Evolutionary conservation across 2,329 filamentous ascomycete genomes (phyloP), one percentile per base, ranked within the genome.

Genomic region (Falciphora oryzae): DNA sequence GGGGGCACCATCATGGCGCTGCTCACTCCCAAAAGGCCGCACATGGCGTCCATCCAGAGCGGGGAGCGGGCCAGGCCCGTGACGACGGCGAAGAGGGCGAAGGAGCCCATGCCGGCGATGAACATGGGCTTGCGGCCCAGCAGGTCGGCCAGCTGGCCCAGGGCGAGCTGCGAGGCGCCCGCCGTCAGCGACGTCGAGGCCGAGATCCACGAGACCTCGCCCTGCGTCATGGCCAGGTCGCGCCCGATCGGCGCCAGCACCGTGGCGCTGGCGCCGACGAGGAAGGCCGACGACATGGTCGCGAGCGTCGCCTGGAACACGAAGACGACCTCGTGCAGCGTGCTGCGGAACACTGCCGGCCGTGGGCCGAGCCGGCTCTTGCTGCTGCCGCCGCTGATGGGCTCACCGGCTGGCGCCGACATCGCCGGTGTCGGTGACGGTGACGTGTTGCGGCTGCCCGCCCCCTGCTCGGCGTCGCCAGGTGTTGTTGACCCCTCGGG

Each of bases 181-280:
- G 84, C 84, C 1, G 83, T 84, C 22, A 91, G 78, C n/a, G 84
- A 83, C 56, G 83, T 80, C n/a, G 86, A 81, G 10, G 86, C 86
- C 60, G 80, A 81, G 66, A 90, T 86, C 87, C 88, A 90, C 0
- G 87, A 88, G 29, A 90, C 83, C 70, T 91, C 81, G 1, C 86
- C 84, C 60, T 83, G 85, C 3, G 81, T 84, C 87, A 90, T 90
- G 59, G 78, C 71, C 64, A 90, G 73, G 66, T 88, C 84, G 18
- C 74, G 71, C 2, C 82, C 85, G 61, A 89, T 86, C 62, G 83
- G 83, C 0, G 83, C 83, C 1, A 85, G 86, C 66, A 89, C 85
- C 65, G 89, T 87, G 3, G 86, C 81, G 5, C 85, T 80, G 5
- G 81, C 78, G 16, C 87, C 88, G 10, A 79, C 78, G 32, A 88